phyloP scores from a whole-genome alignment of 352 stramenopile species.

The Pythium dissimile region DNA sequence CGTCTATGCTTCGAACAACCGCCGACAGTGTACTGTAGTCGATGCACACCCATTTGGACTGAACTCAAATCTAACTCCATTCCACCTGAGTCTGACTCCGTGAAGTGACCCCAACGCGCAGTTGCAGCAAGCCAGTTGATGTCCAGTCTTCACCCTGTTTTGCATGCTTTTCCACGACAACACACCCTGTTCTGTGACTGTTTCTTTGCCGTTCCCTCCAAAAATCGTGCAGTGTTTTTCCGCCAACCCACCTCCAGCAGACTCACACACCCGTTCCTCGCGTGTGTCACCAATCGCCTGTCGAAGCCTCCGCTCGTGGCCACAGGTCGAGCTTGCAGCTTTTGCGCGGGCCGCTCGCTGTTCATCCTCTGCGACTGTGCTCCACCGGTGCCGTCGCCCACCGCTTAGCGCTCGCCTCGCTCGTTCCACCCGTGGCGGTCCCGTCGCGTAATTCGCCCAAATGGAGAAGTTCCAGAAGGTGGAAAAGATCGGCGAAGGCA shows the following conservation, averaged over 20 bases:
- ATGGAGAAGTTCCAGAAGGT: slow-evolving; percentile 89
- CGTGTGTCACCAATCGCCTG: slow-evolving; percentile 9
- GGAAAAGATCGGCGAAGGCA: slow-evolving; percentile 91
- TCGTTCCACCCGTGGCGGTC: not conserved
- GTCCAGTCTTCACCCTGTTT: slow-evolving; percentile 5
- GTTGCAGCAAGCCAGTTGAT: not conserved
- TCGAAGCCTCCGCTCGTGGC: not conserved
- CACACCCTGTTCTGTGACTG: slow-evolving; percentile 2
- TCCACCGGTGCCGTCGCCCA: not conserved
- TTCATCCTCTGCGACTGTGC: too few species aligned
- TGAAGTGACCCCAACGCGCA: not conserved
- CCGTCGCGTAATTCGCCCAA: not conserved
- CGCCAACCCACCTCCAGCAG: slow-evolving; percentile 20
- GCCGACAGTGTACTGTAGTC: too few species aligned
- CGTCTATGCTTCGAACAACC: too few species aligned
- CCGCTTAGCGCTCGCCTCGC: not conserved
- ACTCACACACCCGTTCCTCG: not conserved
- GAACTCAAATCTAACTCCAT: too few species aligned
- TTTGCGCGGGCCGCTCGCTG: not conserved
- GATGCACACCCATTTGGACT: too few species aligned
- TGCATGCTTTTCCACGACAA: not conserved
- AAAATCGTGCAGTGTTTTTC: slow-evolving; percentile 15
- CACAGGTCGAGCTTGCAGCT: not conserved
- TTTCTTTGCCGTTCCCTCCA: slow-evolving; percentile 6
- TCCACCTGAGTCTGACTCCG: not conserved